These are phyloP conservation scores for Acanthamoeba lenticulata DNA, from an alignment of 208 protist genomes.

Conservation along the genomic window DNA sequence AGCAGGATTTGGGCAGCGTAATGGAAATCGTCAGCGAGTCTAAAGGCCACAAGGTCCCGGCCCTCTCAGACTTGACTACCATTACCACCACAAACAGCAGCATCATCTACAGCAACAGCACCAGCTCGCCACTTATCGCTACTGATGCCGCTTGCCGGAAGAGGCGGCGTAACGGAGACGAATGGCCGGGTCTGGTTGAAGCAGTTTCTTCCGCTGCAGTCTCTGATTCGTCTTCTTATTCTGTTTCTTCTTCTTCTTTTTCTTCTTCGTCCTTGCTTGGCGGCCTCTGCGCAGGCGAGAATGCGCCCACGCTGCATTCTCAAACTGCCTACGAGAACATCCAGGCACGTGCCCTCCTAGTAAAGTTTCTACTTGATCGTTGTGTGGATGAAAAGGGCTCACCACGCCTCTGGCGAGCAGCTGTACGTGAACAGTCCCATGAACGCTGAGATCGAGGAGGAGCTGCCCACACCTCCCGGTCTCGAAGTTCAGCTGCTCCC, in stretches of 20 bases:
- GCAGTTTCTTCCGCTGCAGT: too few relatives aligned
- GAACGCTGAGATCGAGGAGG: slow-evolving; percentile 3
- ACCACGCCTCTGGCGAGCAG: background rate
- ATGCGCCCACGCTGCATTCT: background rate
- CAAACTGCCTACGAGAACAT: background rate
- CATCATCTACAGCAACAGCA: too few relatives aligned
- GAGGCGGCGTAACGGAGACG: too few relatives aligned
- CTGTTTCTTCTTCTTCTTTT: too few relatives aligned
- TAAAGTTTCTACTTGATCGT: background rate
- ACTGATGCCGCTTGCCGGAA: too few relatives aligned
- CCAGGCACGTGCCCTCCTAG: background rate
- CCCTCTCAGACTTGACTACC: background rate
- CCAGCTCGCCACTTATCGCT: background rate
- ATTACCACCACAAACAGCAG: background rate
- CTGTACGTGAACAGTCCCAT: background rate
- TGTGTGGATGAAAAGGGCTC: background rate
- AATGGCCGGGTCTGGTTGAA: too few relatives aligned
- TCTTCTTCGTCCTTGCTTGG: background rate
- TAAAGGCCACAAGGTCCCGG: too few relatives aligned
- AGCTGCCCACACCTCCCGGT: background rate
- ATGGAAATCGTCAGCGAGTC: background rate
- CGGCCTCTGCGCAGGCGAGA: background rate
- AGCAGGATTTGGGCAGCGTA: background rate
- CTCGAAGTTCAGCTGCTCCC: background rate
- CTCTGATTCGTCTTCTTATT: too few relatives aligned